Evolutionary conservation across 2,329 filamentous ascomycete genomes (phyloP).

Genomic region (Ophiostoma sp.): DNA sequence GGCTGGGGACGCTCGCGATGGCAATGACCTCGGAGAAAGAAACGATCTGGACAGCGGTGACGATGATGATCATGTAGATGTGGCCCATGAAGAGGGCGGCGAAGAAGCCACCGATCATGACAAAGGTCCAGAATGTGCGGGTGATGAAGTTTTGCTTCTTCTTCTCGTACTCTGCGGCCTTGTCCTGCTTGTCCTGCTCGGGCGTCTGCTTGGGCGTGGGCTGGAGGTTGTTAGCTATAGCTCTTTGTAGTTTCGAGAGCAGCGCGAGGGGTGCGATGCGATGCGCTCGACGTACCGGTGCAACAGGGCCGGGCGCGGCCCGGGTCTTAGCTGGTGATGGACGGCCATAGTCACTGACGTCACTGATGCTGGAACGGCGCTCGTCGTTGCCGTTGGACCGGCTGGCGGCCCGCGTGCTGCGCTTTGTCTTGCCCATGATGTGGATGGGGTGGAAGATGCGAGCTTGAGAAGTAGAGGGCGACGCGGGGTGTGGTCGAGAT

Average conservation of each 20-base stretch:
- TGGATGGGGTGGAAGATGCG: background rate
- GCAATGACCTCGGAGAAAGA: slow-evolving; percentile 99
- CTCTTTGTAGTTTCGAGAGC: background rate
- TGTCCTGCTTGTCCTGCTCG: slow-evolving; percentile 41
- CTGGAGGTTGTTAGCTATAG: background rate
- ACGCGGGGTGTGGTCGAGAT: background rate
- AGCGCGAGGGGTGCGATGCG: slow-evolving; percentile 3
- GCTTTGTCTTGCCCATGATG: slow-evolving; percentile 37
- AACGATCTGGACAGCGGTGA: slow-evolving; percentile 90
- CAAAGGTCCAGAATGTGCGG: slow-evolving; percentile 92
- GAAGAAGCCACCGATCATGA: slow-evolving; percentile 96
- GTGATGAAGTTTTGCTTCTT: slow-evolving; percentile 98
- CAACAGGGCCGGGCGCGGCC: slow-evolving; percentile 31
- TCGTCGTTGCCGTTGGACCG: slow-evolving; percentile 49
- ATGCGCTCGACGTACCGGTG: slow-evolving; percentile 6
- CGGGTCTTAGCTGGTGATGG: slow-evolving; percentile 30
- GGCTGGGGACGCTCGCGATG: slow-evolving; percentile 89
- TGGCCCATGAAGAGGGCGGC: slow-evolving; percentile 88
- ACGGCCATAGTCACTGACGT: slow-evolving; percentile 36
- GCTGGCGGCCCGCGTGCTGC: slow-evolving; percentile 53
- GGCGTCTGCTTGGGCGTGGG: slow-evolving; percentile 36
- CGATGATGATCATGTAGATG: slow-evolving; percentile 91
- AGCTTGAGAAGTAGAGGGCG: background rate
- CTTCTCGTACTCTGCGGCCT: slow-evolving; percentile 77
- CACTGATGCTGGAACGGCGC: slow-evolving; percentile 65